Evolutionary conservation across 768 basidiomycete genomes (phyloP).

Genomic region (Russula virescens): DNA sequence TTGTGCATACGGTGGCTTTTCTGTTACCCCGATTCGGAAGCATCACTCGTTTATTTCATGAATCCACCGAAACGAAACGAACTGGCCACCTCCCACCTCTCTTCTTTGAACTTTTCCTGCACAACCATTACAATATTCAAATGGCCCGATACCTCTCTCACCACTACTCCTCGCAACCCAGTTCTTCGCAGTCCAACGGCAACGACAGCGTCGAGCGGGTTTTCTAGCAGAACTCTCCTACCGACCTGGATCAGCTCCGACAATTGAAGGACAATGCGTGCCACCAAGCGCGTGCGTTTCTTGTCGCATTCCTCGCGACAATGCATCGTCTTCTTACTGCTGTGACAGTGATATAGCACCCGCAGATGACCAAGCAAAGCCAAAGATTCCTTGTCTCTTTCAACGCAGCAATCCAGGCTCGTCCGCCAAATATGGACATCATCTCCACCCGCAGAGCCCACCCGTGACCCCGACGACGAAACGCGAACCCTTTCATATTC

Average conservation of each 20-base stretch:
- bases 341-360: not conserved
- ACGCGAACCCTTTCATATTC: not conserved
- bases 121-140: not conserved
- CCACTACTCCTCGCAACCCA: not conserved
- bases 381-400: not conserved
- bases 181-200: not conserved
- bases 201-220: slow-evolving; percentile 1
- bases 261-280: not conserved
- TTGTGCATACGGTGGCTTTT: not conserved
- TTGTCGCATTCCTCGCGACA: not conserved
- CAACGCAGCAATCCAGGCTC: not conserved
- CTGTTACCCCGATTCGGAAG: slow-evolving; percentile 10
- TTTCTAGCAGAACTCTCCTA: slow-evolving; percentile 13
- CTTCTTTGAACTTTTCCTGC: not conserved
- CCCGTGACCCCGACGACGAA: not conserved
- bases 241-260: not conserved
- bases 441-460: not conserved
- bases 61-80: not conserved
- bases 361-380: not conserved
- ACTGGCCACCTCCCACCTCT: not conserved
- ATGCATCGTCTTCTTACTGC: not conserved
- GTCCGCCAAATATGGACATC: slow-evolving; percentile 1
- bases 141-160: not conserved
- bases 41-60: not conserved
- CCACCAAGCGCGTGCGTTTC: not conserved